phyloP scores from a whole-genome alignment of 176 grass and related monocot species.

The Bromus sterilis region DNA sequence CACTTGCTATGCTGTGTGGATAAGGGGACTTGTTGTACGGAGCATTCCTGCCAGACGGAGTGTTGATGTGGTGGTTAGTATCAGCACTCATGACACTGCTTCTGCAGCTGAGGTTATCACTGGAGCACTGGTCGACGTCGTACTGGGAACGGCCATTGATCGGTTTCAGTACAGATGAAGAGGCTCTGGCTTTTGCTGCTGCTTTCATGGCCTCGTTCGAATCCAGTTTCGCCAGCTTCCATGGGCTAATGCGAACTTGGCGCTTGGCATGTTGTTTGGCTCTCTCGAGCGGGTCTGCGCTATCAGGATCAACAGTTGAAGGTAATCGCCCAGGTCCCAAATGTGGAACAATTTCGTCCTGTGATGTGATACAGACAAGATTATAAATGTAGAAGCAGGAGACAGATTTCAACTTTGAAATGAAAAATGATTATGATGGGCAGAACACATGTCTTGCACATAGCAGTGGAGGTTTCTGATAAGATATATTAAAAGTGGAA shows the following conservation, averaged over 20 bases:
- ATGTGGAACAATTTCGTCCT: constrained; percentile 94
- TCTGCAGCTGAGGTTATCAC: constrained; percentile 42
- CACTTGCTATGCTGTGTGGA: constrained; percentile 56
- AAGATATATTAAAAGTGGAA: constrained; percentile 24
- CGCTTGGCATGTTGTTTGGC: constrained; percentile 51
- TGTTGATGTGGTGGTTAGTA: constrained; percentile 36
- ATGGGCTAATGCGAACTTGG: constrained; percentile 73
- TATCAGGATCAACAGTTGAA: constrained; percentile 93
- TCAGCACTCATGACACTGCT: constrained; percentile 57
- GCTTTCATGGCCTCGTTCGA: constrained; percentile 82
- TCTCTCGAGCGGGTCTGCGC: constrained; percentile 46
- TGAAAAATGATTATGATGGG: not conserved
- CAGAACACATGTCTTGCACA: constrained; percentile 14
- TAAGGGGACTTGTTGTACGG: constrained; percentile 49
- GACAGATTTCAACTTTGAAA: not conserved
- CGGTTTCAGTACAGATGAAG: constrained; percentile 85
- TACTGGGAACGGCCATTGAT: constrained; percentile 38
- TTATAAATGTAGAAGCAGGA: constrained; percentile 13
- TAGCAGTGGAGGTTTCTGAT: not conserved
- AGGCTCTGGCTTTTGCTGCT: constrained; percentile 87
- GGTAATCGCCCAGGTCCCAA: constrained; percentile 74
- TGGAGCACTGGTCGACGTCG: constrained; percentile 29
- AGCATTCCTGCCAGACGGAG: constrained; percentile 29
- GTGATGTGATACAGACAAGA: constrained; percentile 13
- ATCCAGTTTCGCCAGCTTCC: constrained; percentile 94